Percentiles rank a stretch among this genome's conserved stretches.
phyloP scores from a whole-genome alignment of 208 protist species.

The Strigomonas culicis region DNA sequence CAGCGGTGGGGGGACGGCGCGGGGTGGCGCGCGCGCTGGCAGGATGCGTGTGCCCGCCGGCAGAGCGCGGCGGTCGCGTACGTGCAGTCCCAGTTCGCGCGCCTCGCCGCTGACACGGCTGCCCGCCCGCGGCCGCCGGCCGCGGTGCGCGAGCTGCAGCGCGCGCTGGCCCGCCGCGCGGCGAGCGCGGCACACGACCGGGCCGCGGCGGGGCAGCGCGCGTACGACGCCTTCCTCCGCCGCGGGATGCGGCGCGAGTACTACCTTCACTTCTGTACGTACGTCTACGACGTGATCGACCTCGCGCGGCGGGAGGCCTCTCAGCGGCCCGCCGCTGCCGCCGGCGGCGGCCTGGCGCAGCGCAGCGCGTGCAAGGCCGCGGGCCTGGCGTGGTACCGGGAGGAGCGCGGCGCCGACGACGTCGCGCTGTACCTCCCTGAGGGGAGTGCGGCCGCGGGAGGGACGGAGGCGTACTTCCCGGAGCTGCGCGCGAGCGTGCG shows the following conservation, averaged over 20 bases:
- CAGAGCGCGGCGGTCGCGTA: too few relatives aligned
- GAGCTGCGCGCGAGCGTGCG: not conserved
- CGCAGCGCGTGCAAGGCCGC: too few relatives aligned
- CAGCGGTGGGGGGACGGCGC: too few relatives aligned
- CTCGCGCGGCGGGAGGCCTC: not conserved
- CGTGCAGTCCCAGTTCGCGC: too few relatives aligned
- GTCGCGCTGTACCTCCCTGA: not conserved
- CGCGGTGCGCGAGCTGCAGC: too few relatives aligned
- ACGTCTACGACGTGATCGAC: conserved; percentile 24
- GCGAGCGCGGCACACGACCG: not conserved
- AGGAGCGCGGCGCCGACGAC: not conserved
- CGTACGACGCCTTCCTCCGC: conserved; percentile 4
- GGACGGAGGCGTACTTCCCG: not conserved
- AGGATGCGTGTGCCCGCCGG: too few relatives aligned
- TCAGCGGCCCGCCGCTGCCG: not conserved
- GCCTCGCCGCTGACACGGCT: too few relatives aligned
- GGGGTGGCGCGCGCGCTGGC: too few relatives aligned
- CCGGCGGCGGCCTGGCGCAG: not conserved
- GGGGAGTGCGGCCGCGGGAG: not conserved
- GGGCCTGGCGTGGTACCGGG: not conserved
- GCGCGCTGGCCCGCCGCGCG: not conserved
- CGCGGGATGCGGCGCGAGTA: conserved; percentile 26
- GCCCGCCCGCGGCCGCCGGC: too few relatives aligned
- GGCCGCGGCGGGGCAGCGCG: not conserved
- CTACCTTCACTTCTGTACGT: conserved; percentile 31